phyloP scores from a whole-genome alignment of 2,329 filamentous ascomycete genomes.

The Cercospora nicotianae region DNA sequence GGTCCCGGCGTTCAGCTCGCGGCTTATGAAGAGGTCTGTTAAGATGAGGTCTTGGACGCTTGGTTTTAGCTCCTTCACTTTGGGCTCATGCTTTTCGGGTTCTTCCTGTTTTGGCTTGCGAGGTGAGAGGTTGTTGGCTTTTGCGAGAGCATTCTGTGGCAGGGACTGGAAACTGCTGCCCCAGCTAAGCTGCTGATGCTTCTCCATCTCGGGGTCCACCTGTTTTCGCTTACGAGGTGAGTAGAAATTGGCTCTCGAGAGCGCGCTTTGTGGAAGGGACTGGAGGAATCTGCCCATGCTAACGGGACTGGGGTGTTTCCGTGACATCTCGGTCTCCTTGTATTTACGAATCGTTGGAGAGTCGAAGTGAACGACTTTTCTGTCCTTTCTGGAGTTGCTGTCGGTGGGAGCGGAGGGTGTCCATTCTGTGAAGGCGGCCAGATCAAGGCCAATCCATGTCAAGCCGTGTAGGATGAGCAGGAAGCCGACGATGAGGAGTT shows the following conservation, averaged over 20 bases:
- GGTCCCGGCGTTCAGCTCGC: not conserved
- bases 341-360: not conserved
- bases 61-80: not conserved
- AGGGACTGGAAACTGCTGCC: not conserved
- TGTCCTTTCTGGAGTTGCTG: not conserved
- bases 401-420: not conserved
- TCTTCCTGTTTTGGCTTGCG: not conserved
- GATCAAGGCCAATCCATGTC: not conserved
- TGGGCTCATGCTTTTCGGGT: not conserved
- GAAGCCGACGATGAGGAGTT: not conserved
- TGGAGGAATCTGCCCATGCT: conserved; percentile 4
- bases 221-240: not conserved
- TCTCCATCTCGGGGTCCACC: not conserved
- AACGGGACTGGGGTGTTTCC: conserved; percentile 8
- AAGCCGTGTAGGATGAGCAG: not conserved
- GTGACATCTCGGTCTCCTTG: not conserved
- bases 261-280: not conserved
- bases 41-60: not conserved
- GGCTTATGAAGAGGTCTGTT: not conserved
- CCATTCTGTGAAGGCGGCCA: not conserved
- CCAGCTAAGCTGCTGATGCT: not conserved
- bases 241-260: not conserved
- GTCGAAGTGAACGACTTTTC: not conserved
- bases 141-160: not conserved
- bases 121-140: not conserved